A percentile compares a stretch with the other conserved stretches of the same genome.
Evolutionary conservation across 306 rosid genomes (phyloP).

Genomic region (Inga laurina): DNA sequence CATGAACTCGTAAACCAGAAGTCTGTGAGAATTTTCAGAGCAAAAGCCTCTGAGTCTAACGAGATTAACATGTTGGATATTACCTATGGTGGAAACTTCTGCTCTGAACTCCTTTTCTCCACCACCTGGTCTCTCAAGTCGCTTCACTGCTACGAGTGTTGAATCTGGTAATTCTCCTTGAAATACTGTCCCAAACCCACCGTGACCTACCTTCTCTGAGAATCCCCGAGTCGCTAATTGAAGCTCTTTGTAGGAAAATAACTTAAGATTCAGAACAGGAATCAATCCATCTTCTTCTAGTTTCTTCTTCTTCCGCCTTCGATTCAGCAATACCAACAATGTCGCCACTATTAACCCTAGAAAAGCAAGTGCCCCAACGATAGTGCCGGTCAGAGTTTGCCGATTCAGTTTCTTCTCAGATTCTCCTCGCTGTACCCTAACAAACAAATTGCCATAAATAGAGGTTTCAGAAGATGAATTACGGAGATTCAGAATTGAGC

Average conservation of each 20-base stretch:
- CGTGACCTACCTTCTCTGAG: slow-evolving; percentile 77
- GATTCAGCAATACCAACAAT: slow-evolving; percentile 46
- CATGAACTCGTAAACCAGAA: slow-evolving; percentile 84
- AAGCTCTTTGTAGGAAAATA: slow-evolving; percentile 79
- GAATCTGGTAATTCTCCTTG: slow-evolving; percentile 69
- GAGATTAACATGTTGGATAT: slow-evolving; percentile 84
- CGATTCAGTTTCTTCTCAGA: slow-evolving; percentile 21
- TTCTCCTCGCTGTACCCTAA: slow-evolving; percentile 44
- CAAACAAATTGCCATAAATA: slow-evolving; percentile 30
- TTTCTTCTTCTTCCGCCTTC: slow-evolving; percentile 31
- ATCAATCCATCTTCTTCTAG: slow-evolving; percentile 45
- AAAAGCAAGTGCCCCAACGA: slow-evolving; percentile 47
- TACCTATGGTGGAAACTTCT: slow-evolving; percentile 83
- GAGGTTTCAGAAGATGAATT: slow-evolving; percentile 40
- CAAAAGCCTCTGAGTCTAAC: slow-evolving; percentile 85
- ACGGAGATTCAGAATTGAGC: slow-evolving; percentile 53
- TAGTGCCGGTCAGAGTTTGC: slow-evolving; percentile 40
- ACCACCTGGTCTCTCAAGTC: slow-evolving; percentile 82
- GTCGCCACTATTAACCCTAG: slow-evolving; percentile 41
- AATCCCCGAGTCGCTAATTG: slow-evolving; percentile 66
- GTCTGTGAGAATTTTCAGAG: slow-evolving; percentile 76
- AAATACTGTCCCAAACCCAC: slow-evolving; percentile 89
- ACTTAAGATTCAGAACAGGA: slow-evolving; percentile 53
- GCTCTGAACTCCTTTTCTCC: slow-evolving; percentile 91
- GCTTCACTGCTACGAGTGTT: slow-evolving; percentile 69